A percentile compares a stretch with the other conserved stretches of the same genome.
These are phyloP conservation scores for Cicer yamashitae DNA, from an alignment of 306 rosid species.

Conservation along the genomic window DNA sequence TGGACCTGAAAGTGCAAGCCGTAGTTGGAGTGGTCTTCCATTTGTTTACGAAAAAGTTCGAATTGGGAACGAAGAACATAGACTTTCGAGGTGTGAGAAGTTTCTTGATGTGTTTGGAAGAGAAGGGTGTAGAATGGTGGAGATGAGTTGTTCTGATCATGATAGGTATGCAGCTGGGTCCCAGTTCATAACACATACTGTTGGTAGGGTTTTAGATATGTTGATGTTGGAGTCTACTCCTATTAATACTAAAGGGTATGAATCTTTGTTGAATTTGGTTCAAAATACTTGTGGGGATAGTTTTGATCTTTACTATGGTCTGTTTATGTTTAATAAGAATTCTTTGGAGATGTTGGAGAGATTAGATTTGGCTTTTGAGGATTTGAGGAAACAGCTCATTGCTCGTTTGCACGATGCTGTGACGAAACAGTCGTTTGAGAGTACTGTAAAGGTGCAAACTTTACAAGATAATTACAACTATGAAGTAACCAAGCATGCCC, in stretches of 20 bases:
- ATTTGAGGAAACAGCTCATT: slow-evolving; percentile 66
- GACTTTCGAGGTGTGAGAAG: slow-evolving; percentile 58
- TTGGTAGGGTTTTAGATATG: slow-evolving; percentile 77
- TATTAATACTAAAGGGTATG: slow-evolving; percentile 80
- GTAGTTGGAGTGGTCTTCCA: slow-evolving; percentile 60
- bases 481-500: not conserved
- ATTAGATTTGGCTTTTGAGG: slow-evolving; percentile 81
- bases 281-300: slow-evolving; percentile 70
- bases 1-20: slow-evolving; percentile 72
- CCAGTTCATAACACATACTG: slow-evolving; percentile 81
- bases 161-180: slow-evolving; percentile 71
- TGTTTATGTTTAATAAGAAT: slow-evolving; percentile 74
- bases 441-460: slow-evolving; percentile 41
- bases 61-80: slow-evolving; percentile 55
- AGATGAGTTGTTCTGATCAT: slow-evolving; percentile 74
- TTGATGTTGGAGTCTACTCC: slow-evolving; percentile 71
- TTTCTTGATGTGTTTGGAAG: slow-evolving; percentile 60
- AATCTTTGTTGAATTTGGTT: slow-evolving; percentile 72
- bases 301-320: slow-evolving; percentile 80
- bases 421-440: slow-evolving; percentile 66
- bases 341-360: slow-evolving; percentile 73
- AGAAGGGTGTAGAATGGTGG: slow-evolving; percentile 88
- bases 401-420: slow-evolving; percentile 63
- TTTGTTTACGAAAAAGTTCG: slow-evolving; percentile 76
- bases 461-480: slow-evolving; percentile 17